A percentile compares a stretch with the other conserved stretches of the same genome.
Conservation (phyloP, 345 rosid genomes). For the Linum trigynum region DNA sequence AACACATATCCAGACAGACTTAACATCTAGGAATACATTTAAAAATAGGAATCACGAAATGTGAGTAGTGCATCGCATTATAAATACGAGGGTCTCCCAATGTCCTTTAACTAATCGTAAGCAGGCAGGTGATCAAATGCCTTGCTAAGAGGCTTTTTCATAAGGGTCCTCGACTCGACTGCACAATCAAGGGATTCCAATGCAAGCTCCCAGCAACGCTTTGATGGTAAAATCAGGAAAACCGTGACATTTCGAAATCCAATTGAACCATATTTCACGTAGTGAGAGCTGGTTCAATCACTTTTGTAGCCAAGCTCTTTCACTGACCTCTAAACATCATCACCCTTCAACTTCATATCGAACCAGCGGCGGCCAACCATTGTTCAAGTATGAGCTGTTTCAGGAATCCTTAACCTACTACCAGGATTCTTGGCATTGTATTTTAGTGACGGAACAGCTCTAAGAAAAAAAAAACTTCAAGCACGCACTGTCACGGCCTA, state of each 20-base stretch:
- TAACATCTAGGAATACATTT: not conserved
- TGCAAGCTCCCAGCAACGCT: not conserved
- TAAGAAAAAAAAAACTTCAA: too few species aligned
- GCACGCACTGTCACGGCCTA: too few species aligned
- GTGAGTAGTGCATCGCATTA: not conserved
- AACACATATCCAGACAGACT: not conserved
- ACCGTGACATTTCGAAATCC: not conserved
- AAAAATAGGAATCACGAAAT: not conserved
- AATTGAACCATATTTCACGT: not conserved
- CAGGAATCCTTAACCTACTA: too few species aligned
- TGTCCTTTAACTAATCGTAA: too few species aligned
- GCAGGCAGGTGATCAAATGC: not conserved
- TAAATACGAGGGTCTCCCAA: too few species aligned
- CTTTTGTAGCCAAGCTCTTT: not conserved
- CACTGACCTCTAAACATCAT: not conserved
- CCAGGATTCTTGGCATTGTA: too few species aligned
- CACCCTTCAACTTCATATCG: not conserved
- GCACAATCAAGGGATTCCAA: not conserved
- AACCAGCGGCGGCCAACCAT: too few species aligned
- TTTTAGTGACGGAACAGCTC: too few species aligned
- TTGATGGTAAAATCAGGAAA: not conserved
- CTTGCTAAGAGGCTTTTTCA: too few species aligned
- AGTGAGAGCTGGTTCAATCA: not conserved
- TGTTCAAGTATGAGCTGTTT: too few species aligned
- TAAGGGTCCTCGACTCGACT: too few species aligned